These are phyloP conservation scores for Trametes cinnabarina DNA, from an alignment of 768 basidiomycete species.

Conservation along the genomic window DNA sequence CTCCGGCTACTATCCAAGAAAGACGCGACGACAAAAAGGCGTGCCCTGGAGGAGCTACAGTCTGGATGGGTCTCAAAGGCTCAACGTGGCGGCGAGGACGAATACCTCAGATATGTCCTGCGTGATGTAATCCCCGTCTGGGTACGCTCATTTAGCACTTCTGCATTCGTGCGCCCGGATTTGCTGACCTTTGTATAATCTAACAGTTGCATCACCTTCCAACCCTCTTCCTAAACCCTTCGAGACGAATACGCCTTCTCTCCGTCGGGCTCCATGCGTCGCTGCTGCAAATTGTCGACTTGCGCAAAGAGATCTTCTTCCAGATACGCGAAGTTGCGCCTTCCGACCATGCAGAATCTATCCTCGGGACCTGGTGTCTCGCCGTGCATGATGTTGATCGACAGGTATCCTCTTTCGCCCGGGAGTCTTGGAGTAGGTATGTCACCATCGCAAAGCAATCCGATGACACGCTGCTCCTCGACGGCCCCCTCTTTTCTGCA, in stretches of 20 bases:
- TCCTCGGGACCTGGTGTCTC: slow-evolving; percentile 74
- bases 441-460: slow-evolving; percentile 17
- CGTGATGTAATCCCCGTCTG: slow-evolving; percentile 82
- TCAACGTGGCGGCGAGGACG: slow-evolving; percentile 42
- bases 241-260: slow-evolving; percentile 67
- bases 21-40: slow-evolving; percentile 77
- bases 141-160: slow-evolving; percentile 51
- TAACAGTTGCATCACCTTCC: slow-evolving; percentile 83
- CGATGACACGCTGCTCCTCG: slow-evolving; percentile 32
- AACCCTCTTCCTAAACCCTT: slow-evolving; percentile 74
- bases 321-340: slow-evolving; percentile 46
- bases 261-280: slow-evolving; percentile 61
- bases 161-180: neutral
- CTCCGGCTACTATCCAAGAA: slow-evolving; percentile 85
- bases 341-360: slow-evolving; percentile 48
- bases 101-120: slow-evolving; percentile 36
- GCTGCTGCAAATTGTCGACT: slow-evolving; percentile 54
- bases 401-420: slow-evolving; percentile 49
- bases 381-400: slow-evolving; percentile 72
- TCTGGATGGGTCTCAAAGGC: slow-evolving; percentile 61
- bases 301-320: slow-evolving; percentile 48
- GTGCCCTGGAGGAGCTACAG: slow-evolving; percentile 83
- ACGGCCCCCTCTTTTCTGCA: slow-evolving; percentile 31
- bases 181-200: neutral
- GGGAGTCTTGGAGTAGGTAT: slow-evolving; percentile 52